phyloP scores from a whole-genome alignment of 148 eudicot species.

The Camellia granthamiana region DNA sequence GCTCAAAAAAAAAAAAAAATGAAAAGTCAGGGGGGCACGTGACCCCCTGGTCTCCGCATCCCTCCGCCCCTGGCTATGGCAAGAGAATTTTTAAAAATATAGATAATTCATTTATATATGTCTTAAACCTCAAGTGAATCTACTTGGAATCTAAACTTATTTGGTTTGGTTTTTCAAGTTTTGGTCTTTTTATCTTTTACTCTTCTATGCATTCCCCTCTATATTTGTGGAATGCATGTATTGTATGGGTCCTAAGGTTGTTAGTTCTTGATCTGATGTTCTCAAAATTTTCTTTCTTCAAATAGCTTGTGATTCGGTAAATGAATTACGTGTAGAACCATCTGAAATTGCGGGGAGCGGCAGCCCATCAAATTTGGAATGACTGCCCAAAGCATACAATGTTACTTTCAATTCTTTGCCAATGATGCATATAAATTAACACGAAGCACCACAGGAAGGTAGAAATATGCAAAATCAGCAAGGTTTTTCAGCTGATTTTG shows the following conservation, averaged over 20 bases:
- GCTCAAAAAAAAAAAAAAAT: too few relatives aligned
- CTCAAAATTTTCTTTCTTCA: background rate
- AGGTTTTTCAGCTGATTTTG: slow-evolving; percentile 16
- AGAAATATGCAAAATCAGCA: slow-evolving; percentile 14
- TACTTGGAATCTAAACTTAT: background rate
- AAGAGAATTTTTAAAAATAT: background rate
- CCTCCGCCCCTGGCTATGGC: too few relatives aligned
- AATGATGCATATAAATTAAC: slow-evolving; percentile 29
- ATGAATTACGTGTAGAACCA: slow-evolving; percentile 23
- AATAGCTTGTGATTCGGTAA: slow-evolving; percentile 28
- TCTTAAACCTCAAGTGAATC: background rate
- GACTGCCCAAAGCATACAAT: slow-evolving; percentile 23
- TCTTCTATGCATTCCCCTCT: background rate
- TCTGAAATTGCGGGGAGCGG: slow-evolving; percentile 20
- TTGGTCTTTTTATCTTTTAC: background rate
- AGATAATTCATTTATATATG: background rate
- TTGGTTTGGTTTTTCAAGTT: background rate
- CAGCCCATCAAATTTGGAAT: slow-evolving; percentile 24
- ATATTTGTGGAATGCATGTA: background rate
- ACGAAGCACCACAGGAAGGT: slow-evolving; percentile 15
- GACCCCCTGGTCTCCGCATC: too few relatives aligned
- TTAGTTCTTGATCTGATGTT: background rate
- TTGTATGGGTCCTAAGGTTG: background rate
- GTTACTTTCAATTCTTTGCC: slow-evolving; percentile 34
- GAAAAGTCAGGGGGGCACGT: too few relatives aligned